Percentiles rank a stretch among this genome's conserved stretches.
Conservation (phyloP, 805 yeast species). For the Nakazawaea holstii region DNA sequence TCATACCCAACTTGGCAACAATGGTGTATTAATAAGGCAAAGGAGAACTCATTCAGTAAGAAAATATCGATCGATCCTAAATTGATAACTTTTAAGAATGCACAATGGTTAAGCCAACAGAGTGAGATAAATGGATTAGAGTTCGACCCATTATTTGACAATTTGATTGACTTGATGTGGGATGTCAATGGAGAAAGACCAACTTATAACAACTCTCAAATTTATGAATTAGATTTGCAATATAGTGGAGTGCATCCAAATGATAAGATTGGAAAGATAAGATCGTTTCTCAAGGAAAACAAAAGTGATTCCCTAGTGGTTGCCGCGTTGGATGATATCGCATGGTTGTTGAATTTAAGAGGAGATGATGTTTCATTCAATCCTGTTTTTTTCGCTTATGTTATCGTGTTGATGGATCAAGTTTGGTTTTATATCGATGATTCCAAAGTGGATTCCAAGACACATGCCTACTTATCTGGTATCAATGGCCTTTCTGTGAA, state of each 20-base stretch:
- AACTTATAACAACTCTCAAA: constrained; percentile 22
- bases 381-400: constrained; percentile 74
- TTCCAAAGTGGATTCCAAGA: constrained; percentile 29
- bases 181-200: constrained; percentile 30
- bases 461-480: constrained; percentile 21
- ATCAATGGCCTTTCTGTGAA: constrained; percentile 30
- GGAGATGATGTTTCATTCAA: constrained; percentile 72
- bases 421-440: constrained; percentile 53
- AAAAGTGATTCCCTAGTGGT: constrained; percentile 46
- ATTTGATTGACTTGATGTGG: constrained; percentile 79
- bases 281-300: constrained; percentile 21
- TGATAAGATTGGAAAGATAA: constrained; percentile 29
- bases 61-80: constrained; percentile 83
- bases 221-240: constrained; percentile 28
- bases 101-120: constrained; percentile 31
- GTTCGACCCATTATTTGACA: constrained; percentile 48
- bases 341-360: constrained; percentile 81
- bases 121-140: constrained; percentile 32
- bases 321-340: constrained; percentile 74
- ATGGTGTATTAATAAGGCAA: constrained; percentile 60
- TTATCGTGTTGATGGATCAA: constrained; percentile 20
- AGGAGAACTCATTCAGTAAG: constrained; percentile 34
- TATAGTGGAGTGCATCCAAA: constrained; percentile 35
- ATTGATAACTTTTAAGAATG: constrained; percentile 49
- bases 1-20: constrained; percentile 75